Evolutionary conservation across 148 eudicot genomes (phyloP), one percentile per base, ranked within the genome.

Genomic region (Dianthus caryophyllus): DNA sequence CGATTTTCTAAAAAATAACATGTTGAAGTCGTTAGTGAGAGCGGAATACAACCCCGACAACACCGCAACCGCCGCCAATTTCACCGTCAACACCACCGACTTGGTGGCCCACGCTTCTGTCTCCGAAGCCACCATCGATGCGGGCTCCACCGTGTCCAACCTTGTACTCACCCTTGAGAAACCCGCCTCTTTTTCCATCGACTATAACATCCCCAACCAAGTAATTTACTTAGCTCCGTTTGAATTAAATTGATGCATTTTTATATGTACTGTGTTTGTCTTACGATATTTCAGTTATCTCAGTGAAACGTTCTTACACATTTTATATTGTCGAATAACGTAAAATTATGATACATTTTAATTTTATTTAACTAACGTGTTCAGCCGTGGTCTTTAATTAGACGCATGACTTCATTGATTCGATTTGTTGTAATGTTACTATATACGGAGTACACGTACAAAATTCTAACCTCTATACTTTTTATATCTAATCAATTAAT

Each of bases 111-210:
- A 75, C 9, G 82, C 85, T 36, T 44, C 85, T 52, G 21, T 81
- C 55, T 73, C 84, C 43, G 87, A 83, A 67, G 81, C 82, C 69
- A 79, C 81, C 53, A 60, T 80, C 73, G 58, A 48, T 50, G 65
- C 55, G 0, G 81, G 79, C 48, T 71, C 83, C 44, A 60, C 67
- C 67, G 56, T 87, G 10, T 69, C 66, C 30, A 82, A 78, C 73
- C 82, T 82, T 38, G 64, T 74, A 27, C 67, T 87, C 55, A 75
- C 84, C 31, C 54, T 84, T 41, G 87, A 81, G 58, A 87, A 87
- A 61, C 92, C 89, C 6, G 79, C 76, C 47, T 77, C 85, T 24
- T 87, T 84, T 64, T 36, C 60, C 66, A 30, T 87, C 70, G 85
- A 87, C 70, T 84, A 77, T 65, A 61, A 79, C 65, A 73, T 84